A percentile compares a stretch with the other conserved stretches of the same genome.
Conservation (phyloP, 2,329 filamentous ascomycete genomes). For the Rhytidhysteron rufulum region DNA sequence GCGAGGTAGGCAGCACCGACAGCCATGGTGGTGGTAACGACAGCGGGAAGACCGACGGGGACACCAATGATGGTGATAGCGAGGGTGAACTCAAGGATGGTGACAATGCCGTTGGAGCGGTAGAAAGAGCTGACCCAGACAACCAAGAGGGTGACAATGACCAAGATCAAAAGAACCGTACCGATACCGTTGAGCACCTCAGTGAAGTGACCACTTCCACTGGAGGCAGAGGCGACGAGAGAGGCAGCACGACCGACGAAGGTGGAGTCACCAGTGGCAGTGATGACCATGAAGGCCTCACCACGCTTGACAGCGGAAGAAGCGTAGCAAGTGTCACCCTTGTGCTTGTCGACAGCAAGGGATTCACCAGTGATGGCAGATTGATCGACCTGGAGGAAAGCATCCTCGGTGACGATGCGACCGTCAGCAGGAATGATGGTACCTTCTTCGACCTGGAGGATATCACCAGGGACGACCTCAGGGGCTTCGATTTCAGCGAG, state of each 20-base stretch:
- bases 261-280: slow-evolving; percentile 81
- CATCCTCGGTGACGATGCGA: slow-evolving; percentile 76
- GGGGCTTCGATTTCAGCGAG: slow-evolving; percentile 77
- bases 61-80: slow-evolving; percentile 91
- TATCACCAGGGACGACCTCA: slow-evolving; percentile 85
- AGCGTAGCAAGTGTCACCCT: slow-evolving; percentile 74
- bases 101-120: slow-evolving; percentile 74
- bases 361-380: slow-evolving; percentile 90
- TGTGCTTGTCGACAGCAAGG: slow-evolving; percentile 84
- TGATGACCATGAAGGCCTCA: slow-evolving; percentile 77
- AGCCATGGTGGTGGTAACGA: slow-evolving; percentile 93
- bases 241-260: slow-evolving; percentile 87
- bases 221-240: slow-evolving; percentile 72
- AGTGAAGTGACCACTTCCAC: slow-evolving; percentile 80
- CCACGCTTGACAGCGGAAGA: slow-evolving; percentile 90
- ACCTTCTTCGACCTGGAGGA: slow-evolving; percentile 84
- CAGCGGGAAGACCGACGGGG: slow-evolving; percentile 85
- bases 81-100: slow-evolving; percentile 78
- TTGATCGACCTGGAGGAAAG: slow-evolving; percentile 87
- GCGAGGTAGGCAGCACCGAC: slow-evolving; percentile 88
- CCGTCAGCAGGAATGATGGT: slow-evolving; percentile 89
- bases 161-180: slow-evolving; percentile 72
- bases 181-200: slow-evolving; percentile 86
- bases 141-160: slow-evolving; percentile 73
- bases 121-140: slow-evolving; percentile 89